Evolutionary conservation across 257 asterid species (phyloP).

Genomic region (Ajuga chamaepitys): DNA sequence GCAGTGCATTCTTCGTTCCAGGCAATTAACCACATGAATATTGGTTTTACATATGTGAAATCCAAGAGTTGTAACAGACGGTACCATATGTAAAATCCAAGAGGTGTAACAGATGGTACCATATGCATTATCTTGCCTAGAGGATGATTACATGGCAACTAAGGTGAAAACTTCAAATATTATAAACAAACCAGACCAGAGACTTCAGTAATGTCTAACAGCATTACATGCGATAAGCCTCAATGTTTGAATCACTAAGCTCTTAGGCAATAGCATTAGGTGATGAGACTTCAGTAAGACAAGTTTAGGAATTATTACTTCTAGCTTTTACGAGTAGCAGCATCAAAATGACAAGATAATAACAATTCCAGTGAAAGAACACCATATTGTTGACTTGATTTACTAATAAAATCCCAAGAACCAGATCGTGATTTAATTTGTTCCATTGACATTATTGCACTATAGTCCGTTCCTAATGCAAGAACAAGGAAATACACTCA

Average conservation of each 20-base stretch:
- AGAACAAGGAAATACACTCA: background rate
- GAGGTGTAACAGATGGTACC: too few species aligned
- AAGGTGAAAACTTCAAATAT: background rate
- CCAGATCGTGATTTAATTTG: background rate
- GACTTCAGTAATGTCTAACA: background rate
- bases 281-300: background rate
- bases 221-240: background rate
- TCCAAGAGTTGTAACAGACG: background rate
- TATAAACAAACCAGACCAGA: background rate
- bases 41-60: background rate
- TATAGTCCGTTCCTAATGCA: background rate
- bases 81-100: background rate
- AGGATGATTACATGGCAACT: background rate
- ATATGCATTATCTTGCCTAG: background rate
- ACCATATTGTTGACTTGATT: background rate
- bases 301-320: background rate
- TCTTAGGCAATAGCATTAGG: background rate
- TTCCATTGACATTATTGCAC: background rate
- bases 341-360: too few species aligned
- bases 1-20: background rate
- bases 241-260: background rate
- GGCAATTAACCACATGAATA: background rate
- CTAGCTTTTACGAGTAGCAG: background rate
- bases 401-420: background rate
- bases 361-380: background rate